Evolutionary conservation across 495 filamentous ascomycete species (phyloP).

Genomic region (Ascodesmis nigricans): DNA sequence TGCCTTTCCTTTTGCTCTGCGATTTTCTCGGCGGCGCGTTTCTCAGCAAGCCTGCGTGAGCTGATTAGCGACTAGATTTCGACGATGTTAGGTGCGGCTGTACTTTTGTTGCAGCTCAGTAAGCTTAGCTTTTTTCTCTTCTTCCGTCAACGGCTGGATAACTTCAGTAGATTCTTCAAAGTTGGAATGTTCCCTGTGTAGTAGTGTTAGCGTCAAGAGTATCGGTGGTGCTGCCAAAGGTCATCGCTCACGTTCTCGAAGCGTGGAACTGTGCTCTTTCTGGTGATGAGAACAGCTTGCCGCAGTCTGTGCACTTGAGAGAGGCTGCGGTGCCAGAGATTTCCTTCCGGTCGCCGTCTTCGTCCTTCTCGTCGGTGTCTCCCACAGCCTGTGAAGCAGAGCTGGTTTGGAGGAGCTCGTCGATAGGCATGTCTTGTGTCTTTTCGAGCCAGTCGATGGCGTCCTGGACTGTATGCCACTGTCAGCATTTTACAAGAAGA

Average conservation of each 20-base stretch:
- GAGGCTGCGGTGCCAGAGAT: constrained; percentile 31
- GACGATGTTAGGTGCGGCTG: background rate
- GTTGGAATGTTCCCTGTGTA: constrained; percentile 49
- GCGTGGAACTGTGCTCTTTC: constrained; percentile 79
- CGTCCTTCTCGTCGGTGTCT: constrained; percentile 15
- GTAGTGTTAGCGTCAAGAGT: background rate
- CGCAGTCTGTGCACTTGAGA: constrained; percentile 75
- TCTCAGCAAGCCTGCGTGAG: constrained; percentile 34
- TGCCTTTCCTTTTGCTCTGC: constrained; percentile 68
- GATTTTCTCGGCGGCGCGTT: constrained; percentile 43
- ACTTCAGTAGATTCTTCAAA: constrained; percentile 87
- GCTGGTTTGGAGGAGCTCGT: constrained; percentile 34
- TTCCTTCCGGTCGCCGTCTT: constrained; percentile 31
- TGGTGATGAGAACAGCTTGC: constrained; percentile 64
- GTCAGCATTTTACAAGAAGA: too few species aligned
- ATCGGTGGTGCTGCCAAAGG: background rate
- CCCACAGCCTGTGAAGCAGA: constrained; percentile 17
- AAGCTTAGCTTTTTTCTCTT: constrained; percentile 64
- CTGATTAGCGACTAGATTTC: background rate
- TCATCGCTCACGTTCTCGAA: constrained; percentile 41
- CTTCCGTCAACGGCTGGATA: constrained; percentile 71
- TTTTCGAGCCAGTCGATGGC: constrained; percentile 86
- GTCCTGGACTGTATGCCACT: constrained; percentile 55
- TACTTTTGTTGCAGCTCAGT: constrained; percentile 45
- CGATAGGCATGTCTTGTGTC: constrained; percentile 61